Percentiles rank a stretch among this genome's conserved stretches.
These are phyloP conservation scores for Fusarium chlamydosporum DNA, from an alignment of 2,329 filamentous ascomycete species.

Conservation along the genomic window DNA sequence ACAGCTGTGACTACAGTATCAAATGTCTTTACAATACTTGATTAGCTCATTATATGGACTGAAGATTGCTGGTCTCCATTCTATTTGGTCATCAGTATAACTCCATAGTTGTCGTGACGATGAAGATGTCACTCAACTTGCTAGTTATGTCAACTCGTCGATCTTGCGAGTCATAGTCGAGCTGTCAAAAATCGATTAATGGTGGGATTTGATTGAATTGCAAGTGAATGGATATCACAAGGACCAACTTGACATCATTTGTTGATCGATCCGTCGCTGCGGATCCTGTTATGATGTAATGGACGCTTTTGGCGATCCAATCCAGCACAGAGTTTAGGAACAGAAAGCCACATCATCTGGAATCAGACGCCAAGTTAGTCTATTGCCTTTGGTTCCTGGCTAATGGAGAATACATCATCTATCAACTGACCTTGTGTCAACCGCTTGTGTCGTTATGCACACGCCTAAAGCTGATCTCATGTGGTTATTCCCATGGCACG, in stretches of 20 bases:
- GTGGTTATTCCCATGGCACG: neutral
- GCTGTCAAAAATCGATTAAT: neutral
- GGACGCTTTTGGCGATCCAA: slow-evolving; percentile 29
- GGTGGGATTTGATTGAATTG: neutral
- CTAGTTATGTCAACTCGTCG: slow-evolving; percentile 4
- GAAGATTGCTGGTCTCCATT: neutral
- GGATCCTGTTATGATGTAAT: slow-evolving; percentile 33
- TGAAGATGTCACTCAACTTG: neutral
- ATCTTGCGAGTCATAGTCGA: slow-evolving; percentile 11
- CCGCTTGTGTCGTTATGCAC: slow-evolving; percentile 2
- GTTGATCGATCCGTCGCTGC: slow-evolving; percentile 4
- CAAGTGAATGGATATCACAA: neutral
- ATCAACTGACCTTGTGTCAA: neutral
- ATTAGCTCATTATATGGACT: neutral
- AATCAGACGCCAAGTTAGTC: neutral
- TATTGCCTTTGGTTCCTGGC: slow-evolving; percentile 8
- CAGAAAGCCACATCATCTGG: slow-evolving; percentile 6
- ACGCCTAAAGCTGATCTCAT: slow-evolving; percentile 7
- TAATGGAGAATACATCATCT: neutral
- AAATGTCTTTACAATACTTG: neutral
- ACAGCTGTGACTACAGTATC: neutral
- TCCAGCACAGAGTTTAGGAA: slow-evolving; percentile 18
- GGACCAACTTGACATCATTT: slow-evolving; percentile 24
- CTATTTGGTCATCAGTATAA: neutral
- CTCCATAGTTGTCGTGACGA: neutral